phyloP scores from a whole-genome alignment of 1,284 basidiomycete species.

The Trichosporon ovoides region DNA sequence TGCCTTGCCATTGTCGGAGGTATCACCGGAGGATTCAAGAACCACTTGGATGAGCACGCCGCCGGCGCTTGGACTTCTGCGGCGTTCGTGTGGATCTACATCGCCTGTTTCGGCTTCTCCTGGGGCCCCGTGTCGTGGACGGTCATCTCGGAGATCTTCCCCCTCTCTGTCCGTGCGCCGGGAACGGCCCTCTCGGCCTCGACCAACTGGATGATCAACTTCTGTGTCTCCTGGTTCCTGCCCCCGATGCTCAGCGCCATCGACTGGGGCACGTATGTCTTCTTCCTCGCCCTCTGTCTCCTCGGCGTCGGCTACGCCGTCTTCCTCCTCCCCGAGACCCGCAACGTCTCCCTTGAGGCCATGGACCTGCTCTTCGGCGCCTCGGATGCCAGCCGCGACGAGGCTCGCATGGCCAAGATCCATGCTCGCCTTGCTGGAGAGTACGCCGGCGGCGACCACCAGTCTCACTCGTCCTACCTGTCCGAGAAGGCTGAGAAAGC shows the following conservation, averaged over 20 bases:
- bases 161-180: constrained; percentile 18
- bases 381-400: constrained; percentile 20
- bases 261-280: constrained; percentile 23
- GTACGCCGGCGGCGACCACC: constrained; percentile 1
- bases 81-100: constrained; percentile 27
- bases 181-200: constrained; percentile 22
- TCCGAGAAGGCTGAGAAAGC: constrained; percentile 5
- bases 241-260: constrained; percentile 22
- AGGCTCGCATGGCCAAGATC: constrained; percentile 16
- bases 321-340: constrained; percentile 25
- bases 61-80: constrained; percentile 20
- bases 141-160: constrained; percentile 24
- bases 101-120: constrained; percentile 19
- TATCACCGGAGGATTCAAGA: constrained; percentile 17
- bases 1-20: constrained; percentile 27
- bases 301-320: constrained; percentile 23
- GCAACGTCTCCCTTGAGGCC: constrained; percentile 22
- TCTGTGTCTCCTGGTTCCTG: constrained; percentile 21
- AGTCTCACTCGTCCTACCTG: not conserved
- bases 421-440: constrained; percentile 14
- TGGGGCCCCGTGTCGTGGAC: constrained; percentile 25
- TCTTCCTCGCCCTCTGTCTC: constrained; percentile 25
- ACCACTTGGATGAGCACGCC: constrained; percentile 10
- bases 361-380: constrained; percentile 24
- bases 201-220: constrained; percentile 27